Evolutionary conservation across 148 eudicot genomes (phyloP), one percentile per base, ranked within the genome.

Genomic region (Suaeda aralocaspica): DNA sequence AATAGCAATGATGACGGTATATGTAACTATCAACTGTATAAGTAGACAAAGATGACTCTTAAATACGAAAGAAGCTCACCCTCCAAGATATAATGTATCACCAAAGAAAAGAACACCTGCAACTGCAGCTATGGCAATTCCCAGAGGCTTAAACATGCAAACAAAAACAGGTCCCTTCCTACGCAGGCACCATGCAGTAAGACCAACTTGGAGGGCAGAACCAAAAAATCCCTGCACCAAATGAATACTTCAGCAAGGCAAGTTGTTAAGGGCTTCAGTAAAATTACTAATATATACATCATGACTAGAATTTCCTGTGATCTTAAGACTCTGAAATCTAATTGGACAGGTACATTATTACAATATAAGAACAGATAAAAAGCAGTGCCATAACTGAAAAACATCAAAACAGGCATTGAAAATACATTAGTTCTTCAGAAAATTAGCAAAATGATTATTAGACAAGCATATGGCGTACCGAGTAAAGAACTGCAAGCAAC

Each of bases 91-190:
- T 36, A 90, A 71, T 28, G 77, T 70, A 67, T 88, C 95, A 45
- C 87, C 83, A 57, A 84, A 76, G 76, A 88, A 81, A 36, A 83
- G 39, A 69, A 88, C 79, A 36, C 87, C 92, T 26, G 80, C 60
- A 24, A 74, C 70, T 59, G 77, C 83, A 33, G 98, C 83, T 49
- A 93, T 82, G 63, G 82, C 86, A 62, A 93, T 80, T 66, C 92
- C 98, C 28, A 93, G 61, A 31, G 98, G 98, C 76, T 87, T 88
- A 71, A 92, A 93, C 83, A 88, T 75, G 50, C 88, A 83, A 69
- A 82, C 96, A 79, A 90, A 88, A 59, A 93, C 85, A 76, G 98
- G 98, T 28, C 96, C 96, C 77, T 72, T 93, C 79, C 59, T 83
- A 1, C 80, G 79, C 68, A 90, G 73, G 69, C 96, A 90, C 95